Conservation (phyloP, 257 asterid species). For the Rhazya stricta region DNA sequence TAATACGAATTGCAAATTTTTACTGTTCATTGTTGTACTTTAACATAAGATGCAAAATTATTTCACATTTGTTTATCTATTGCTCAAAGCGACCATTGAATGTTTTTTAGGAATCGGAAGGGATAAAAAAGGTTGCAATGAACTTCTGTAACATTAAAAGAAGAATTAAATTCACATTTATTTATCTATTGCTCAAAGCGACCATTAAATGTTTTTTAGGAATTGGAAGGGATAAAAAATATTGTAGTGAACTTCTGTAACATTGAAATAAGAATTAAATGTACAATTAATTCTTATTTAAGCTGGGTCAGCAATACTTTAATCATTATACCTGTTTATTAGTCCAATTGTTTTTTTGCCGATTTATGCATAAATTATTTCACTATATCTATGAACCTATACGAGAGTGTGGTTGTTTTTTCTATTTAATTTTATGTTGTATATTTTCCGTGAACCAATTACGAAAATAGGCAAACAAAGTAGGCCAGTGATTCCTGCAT, state of each 20-base stretch:
- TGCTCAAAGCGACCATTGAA: not conserved
- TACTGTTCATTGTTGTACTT: not conserved
- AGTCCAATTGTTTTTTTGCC: too few species aligned
- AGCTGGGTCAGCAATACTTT: not conserved
- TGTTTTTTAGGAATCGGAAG: not conserved
- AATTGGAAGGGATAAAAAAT: not conserved
- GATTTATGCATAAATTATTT: not conserved
- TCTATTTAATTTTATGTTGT: not conserved
- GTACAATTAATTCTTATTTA: not conserved
- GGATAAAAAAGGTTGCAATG: not conserved
- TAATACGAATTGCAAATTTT: not conserved
- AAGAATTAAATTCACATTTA: not conserved
- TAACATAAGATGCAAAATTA: not conserved
- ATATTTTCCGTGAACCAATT: not conserved
- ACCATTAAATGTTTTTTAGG: not conserved
- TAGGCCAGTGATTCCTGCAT: not conserved
- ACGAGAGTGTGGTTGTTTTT: not conserved
- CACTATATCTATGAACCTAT: not conserved
- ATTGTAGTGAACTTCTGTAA: not conserved
- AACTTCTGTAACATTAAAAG: not conserved
- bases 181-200: not conserved
- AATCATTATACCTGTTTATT: not conserved
- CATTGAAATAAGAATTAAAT: not conserved
- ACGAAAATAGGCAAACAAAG: not conserved
- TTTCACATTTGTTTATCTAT: not conserved